A percentile compares a stretch with the other conserved stretches of the same genome.
These are phyloP conservation scores for Mycotypha africana DNA, from an alignment of 371 early-diverging fungal species.

Conservation along the genomic window DNA sequence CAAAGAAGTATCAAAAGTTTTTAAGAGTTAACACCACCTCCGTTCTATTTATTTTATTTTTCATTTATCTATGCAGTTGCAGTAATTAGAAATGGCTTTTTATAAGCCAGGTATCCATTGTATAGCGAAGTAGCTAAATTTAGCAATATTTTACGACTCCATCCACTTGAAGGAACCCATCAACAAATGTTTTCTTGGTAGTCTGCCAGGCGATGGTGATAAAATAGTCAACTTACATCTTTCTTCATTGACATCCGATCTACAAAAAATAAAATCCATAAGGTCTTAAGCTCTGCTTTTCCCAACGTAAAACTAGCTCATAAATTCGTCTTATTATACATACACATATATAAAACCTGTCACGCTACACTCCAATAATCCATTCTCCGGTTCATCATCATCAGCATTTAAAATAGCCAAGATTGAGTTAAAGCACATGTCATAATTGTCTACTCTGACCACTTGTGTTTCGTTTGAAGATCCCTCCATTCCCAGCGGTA, in stretches of 20 bases:
- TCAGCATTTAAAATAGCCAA: conserved; percentile 78
- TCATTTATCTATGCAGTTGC: no score
- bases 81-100: no score
- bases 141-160: conserved; percentile 42
- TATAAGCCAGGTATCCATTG: no score
- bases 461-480: conserved; percentile 73
- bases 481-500: conserved; percentile 87
- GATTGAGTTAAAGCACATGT: conserved; percentile 81
- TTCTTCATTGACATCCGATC: conserved; percentile 79
- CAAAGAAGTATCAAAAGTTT: no score
- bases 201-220: conserved; percentile 82
- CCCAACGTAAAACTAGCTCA: background rate
- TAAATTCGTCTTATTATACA: conserved; percentile 6
- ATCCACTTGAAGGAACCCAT: conserved; percentile 88
- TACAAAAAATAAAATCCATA: conserved; percentile 13
- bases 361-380: conserved; percentile 65
- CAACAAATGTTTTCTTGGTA: conserved; percentile 79
- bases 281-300: no score
- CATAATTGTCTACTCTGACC: conserved; percentile 77
- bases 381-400: conserved; percentile 53
- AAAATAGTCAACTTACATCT: conserved; percentile 78
- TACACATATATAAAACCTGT: conserved; percentile 89
- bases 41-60: no score
- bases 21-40: no score
- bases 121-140: no score